Conservation (phyloP, 305 asterid genomes). For the Rubia balearica region DNA sequence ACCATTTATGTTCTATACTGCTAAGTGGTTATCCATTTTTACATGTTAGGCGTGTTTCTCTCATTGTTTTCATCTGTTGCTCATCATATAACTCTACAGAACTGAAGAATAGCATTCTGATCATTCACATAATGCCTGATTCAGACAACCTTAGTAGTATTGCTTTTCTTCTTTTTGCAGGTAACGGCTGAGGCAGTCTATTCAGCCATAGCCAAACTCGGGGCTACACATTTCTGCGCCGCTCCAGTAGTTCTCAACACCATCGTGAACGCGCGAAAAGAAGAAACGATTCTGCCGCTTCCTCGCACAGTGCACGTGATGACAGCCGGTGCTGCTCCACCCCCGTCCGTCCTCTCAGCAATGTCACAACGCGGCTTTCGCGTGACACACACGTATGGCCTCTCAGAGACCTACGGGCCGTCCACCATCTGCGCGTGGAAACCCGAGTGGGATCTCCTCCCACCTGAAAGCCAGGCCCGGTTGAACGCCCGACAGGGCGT, state of each 20-base stretch:
- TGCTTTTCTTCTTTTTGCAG: conserved; percentile 24
- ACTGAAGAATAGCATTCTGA: background rate
- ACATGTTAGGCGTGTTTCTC: too few species aligned
- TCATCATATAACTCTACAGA: too few species aligned
- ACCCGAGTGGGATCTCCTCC: conserved; percentile 87
- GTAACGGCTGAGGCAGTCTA: conserved; percentile 81
- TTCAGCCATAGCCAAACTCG: conserved; percentile 69
- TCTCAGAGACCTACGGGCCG: conserved; percentile 91
- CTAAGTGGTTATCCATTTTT: too few species aligned
- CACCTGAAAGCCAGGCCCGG: conserved; percentile 64
- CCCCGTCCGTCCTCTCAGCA: conserved; percentile 70
- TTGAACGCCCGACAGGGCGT: conserved; percentile 85
- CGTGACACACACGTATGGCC: conserved; percentile 89
- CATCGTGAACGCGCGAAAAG: conserved; percentile 56
- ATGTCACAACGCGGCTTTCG: conserved; percentile 85
- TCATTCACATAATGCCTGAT: background rate
- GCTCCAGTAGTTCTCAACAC: conserved; percentile 93
- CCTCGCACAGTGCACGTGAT: conserved; percentile 78
- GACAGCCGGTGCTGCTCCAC: conserved; percentile 99
- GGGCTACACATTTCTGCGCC: conserved; percentile 88
- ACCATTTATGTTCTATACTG: background rate
- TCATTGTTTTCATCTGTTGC: too few species aligned
- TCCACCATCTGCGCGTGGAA: conserved; percentile 93
- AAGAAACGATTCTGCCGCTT: conserved; percentile 66
- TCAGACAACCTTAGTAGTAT: background rate